Conservation (phyloP, 2,329 filamentous ascomycete genomes). For the Epichloe glyceriae region DNA sequence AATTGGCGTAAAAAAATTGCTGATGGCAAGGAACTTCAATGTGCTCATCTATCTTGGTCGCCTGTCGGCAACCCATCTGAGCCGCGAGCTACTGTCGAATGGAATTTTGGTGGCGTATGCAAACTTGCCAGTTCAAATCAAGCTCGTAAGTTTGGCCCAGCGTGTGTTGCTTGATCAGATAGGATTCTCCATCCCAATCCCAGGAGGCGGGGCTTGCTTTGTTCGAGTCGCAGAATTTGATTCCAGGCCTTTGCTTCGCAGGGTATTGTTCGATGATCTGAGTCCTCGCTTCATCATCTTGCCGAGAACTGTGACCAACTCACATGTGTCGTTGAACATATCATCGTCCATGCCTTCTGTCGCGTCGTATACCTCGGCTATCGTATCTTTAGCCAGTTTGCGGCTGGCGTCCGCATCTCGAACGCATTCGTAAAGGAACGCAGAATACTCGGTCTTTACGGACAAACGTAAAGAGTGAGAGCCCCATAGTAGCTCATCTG, state of each 20-base stretch:
- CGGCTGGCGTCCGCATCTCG: slow-evolving; percentile 69
- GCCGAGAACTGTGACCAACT: slow-evolving; percentile 72
- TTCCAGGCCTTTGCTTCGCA: slow-evolving; percentile 19
- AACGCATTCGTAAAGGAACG: slow-evolving; percentile 86
- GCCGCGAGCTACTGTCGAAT: no score
- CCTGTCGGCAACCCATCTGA: no score
- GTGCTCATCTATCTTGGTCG: no score
- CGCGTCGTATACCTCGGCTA: slow-evolving; percentile 82
- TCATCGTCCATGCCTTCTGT: slow-evolving; percentile 90
- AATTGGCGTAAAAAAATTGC: no score
- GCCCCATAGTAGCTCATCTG: slow-evolving; percentile 66
- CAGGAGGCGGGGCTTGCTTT: slow-evolving; percentile 16
- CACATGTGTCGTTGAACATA: slow-evolving; percentile 84
- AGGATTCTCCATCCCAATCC: slow-evolving; percentile 34
- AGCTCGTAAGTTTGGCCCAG: no score
- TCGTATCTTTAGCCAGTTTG: slow-evolving; percentile 65
- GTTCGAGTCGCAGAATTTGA: slow-evolving; percentile 15
- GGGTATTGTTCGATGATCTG: slow-evolving; percentile 24
- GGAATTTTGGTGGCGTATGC: no score
- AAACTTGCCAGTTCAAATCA: no score
- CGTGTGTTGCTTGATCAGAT: slow-evolving; percentile 17
- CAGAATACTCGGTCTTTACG: slow-evolving; percentile 82
- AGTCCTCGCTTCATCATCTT: slow-evolving; percentile 76
- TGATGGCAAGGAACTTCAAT: no score
- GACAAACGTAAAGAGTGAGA: slow-evolving; percentile 83